These are phyloP conservation scores for Pyrrhoderma noxium DNA, from an alignment of 1,284 basidiomycete genomes.

Conservation along the genomic window DNA sequence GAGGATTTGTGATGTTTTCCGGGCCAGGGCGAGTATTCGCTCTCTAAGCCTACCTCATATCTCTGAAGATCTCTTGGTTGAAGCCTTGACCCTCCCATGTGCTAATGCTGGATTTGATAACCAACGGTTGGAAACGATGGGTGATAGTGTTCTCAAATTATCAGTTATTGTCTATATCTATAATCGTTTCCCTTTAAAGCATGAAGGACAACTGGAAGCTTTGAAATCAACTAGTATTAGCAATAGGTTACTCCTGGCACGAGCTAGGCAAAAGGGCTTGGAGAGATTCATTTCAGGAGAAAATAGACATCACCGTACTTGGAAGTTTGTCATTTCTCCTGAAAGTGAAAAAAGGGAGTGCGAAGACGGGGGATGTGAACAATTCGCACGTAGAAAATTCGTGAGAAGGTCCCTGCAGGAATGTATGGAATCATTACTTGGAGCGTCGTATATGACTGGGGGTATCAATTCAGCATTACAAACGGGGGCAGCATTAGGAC, in stretches of 20 bases:
- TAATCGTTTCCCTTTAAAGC: slow-evolving; percentile 63
- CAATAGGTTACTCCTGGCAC: slow-evolving; percentile 60
- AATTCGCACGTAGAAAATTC: slow-evolving; percentile 32
- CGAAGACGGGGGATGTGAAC: slow-evolving; percentile 11
- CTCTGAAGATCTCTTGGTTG: slow-evolving; percentile 47
- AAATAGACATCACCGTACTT: slow-evolving; percentile 43
- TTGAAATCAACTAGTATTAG: slow-evolving; percentile 58
- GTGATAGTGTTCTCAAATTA: slow-evolving; percentile 76
- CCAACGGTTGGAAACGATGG: slow-evolving; percentile 77
- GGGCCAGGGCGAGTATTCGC: slow-evolving; percentile 42
- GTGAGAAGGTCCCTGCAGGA: slow-evolving; percentile 72
- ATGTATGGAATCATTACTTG: slow-evolving; percentile 77
- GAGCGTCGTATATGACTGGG: slow-evolving; percentile 63
- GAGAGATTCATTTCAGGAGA: slow-evolving; percentile 61
- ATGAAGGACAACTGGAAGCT: slow-evolving; percentile 72
- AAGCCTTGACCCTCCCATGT: slow-evolving; percentile 68
- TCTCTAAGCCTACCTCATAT: slow-evolving; percentile 56
- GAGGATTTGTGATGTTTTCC: slow-evolving; percentile 56
- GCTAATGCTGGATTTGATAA: slow-evolving; percentile 61
- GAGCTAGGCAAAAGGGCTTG: slow-evolving; percentile 56
- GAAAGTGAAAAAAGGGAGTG: slow-evolving; percentile 23
- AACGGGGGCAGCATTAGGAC: slow-evolving; percentile 54
- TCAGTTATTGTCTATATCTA: slow-evolving; percentile 69
- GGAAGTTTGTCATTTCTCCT: slow-evolving; percentile 47
- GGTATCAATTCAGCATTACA: slow-evolving; percentile 61